A percentile compares a stretch with the other conserved stretches of the same genome.
These are phyloP conservation scores for Delphinella strobiligena DNA, from an alignment of 2,329 filamentous ascomycete species.

Conservation along the genomic window DNA sequence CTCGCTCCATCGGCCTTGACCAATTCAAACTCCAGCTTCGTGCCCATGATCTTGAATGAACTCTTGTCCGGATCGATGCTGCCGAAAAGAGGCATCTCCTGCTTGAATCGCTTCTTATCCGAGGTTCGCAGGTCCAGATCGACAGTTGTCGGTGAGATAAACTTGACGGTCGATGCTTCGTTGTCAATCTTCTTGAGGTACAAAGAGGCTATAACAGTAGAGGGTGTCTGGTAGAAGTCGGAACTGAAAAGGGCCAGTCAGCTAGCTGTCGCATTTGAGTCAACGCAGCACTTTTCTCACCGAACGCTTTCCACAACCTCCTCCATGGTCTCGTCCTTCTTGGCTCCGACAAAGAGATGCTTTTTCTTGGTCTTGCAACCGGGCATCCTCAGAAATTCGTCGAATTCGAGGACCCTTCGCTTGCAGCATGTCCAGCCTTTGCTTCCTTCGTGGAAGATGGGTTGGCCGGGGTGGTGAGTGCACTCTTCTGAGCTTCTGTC, in stretches of 20 bases:
- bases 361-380: conserved; percentile 73
- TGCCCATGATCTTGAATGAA: conserved; percentile 70
- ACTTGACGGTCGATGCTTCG: conserved; percentile 58
- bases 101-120: conserved; percentile 72
- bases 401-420: conserved; percentile 85
- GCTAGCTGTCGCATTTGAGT: no score
- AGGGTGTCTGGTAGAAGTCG: conserved; percentile 90
- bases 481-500: conserved; percentile 52
- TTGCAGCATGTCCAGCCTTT: conserved; percentile 98
- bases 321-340: conserved; percentile 48
- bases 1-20: conserved; percentile 61
- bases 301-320: conserved; percentile 69
- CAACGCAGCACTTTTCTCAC: no score
- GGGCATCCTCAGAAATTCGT: conserved; percentile 92
- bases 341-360: conserved; percentile 74
- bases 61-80: conserved; percentile 64
- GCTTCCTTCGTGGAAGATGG: conserved; percentile 95
- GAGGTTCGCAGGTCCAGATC: conserved; percentile 74
- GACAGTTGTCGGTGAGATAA: conserved; percentile 48
- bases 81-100: conserved; percentile 63
- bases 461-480: conserved; percentile 75
- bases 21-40: conserved; percentile 74
- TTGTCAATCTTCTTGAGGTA: conserved; percentile 97
- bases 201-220: conserved; percentile 75
- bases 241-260: no score